Conservation (phyloP, 192 early-diverging fungal species). For the Geranomyces variabilis region DNA sequence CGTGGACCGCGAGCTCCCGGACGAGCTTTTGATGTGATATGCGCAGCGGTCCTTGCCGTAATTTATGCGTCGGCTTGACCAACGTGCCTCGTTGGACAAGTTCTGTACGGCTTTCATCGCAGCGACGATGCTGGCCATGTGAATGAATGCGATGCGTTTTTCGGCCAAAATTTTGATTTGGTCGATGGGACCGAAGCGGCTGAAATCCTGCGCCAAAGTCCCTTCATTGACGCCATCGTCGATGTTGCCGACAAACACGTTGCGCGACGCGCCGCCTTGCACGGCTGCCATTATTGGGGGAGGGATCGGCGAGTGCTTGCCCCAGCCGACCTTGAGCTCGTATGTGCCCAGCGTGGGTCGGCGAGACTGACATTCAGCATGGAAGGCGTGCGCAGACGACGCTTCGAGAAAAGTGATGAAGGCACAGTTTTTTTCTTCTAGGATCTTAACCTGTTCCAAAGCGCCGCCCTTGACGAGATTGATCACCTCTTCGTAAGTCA, state of each 20-base stretch:
- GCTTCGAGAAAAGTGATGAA: constrained; percentile 83
- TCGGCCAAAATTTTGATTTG: constrained; percentile 71
- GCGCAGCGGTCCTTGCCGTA: constrained; percentile 89
- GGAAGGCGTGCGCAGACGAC: constrained; percentile 62
- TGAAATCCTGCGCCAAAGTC: constrained; percentile 60
- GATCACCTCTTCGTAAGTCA: constrained; percentile 65
- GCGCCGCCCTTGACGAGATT: constrained; percentile 72
- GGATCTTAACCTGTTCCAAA: constrained; percentile 69
- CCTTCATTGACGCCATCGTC: constrained; percentile 64
- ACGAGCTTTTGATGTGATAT: constrained; percentile 29
- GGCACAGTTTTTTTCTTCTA: constrained; percentile 78
- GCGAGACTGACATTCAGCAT: constrained; percentile 53
- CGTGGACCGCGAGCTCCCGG: constrained; percentile 4
- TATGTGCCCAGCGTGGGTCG: constrained; percentile 58
- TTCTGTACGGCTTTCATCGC: constrained; percentile 76
- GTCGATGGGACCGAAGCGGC: constrained; percentile 74
- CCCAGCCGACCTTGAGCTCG: constrained; percentile 80
- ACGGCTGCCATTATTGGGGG: constrained; percentile 62
- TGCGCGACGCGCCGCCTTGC: constrained; percentile 72
- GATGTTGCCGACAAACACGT: constrained; percentile 79
- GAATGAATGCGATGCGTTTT: constrained; percentile 83
- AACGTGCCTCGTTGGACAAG: constrained; percentile 61
- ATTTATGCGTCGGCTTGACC: constrained; percentile 62
- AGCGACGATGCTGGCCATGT: constrained; percentile 68
- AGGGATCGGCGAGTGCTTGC: constrained; percentile 59